Percentiles rank a stretch among this genome's conserved stretches.
These are phyloP conservation scores for Biscogniauxia marginata DNA, from an alignment of 2,329 filamentous ascomycete species.

Conservation along the genomic window DNA sequence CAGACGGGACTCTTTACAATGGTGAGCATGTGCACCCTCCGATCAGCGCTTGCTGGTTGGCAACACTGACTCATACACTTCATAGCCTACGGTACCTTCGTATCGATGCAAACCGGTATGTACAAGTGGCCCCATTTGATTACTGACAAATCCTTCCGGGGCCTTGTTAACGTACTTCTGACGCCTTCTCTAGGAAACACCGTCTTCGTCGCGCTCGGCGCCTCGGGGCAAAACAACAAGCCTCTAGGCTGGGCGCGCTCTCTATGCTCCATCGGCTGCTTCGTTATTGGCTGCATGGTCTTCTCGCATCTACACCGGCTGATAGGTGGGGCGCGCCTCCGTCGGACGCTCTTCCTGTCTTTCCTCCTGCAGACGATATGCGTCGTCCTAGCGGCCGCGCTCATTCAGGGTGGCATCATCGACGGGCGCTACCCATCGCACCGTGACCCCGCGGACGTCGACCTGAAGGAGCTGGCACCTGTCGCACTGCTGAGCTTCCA, in stretches of 20 bases:
- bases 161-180: no score
- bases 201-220: slow-evolving; percentile 42
- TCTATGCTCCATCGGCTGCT: slow-evolving; percentile 42
- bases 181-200: slow-evolving; percentile 35
- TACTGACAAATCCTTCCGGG: no score
- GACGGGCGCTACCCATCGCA: slow-evolving; percentile 29
- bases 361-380: slow-evolving; percentile 29
- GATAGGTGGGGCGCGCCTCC: slow-evolving; percentile 27
- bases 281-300: slow-evolving; percentile 38
- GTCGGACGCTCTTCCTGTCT: slow-evolving; percentile 27
- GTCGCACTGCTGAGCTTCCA: slow-evolving; percentile 53
- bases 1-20: slow-evolving; percentile 29
- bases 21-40: slow-evolving; percentile 12
- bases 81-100: slow-evolving; percentile 42
- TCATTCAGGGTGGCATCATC: slow-evolving; percentile 30
- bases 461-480: slow-evolving; percentile 29
- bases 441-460: slow-evolving; percentile 21
- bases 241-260: slow-evolving; percentile 44
- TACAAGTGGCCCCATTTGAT: neutral
- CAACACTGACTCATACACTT: neutral
- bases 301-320: slow-evolving; percentile 38
- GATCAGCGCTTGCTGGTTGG: neutral
- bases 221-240: slow-evolving; percentile 38
- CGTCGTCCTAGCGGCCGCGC: slow-evolving; percentile 26
- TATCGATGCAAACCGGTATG: slow-evolving; percentile 40